These are phyloP conservation scores for Auricularia sp. DNA, from an alignment of 768 basidiomycete species.

Conservation along the genomic window DNA sequence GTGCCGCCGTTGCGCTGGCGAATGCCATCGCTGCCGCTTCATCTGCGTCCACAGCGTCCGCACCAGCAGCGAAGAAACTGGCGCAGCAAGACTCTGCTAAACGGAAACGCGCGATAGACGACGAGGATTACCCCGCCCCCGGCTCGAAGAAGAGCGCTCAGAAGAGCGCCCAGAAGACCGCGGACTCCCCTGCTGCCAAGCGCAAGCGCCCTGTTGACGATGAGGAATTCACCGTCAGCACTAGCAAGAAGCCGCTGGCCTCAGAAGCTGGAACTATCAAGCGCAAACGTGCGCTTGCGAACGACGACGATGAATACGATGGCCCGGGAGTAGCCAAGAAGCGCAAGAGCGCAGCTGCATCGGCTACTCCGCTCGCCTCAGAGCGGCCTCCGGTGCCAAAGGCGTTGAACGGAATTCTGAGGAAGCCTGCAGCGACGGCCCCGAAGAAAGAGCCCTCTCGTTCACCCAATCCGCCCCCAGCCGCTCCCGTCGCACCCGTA, in stretches of 20 bases:
- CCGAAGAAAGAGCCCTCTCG: neutral
- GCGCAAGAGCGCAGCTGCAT: neutral
- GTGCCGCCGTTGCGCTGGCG: neutral
- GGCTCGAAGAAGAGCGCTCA: constrained; percentile 18
- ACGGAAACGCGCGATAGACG: constrained; percentile 10
- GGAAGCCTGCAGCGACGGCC: neutral
- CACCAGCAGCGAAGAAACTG: constrained; percentile 14
- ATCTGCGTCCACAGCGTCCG: constrained; percentile 45
- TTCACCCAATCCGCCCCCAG: neutral
- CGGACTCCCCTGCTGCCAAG: constrained; percentile 20
- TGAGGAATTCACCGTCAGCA: constrained; percentile 18
- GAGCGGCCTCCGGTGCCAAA: neutral
- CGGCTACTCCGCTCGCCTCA: neutral
- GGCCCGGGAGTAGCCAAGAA: neutral
- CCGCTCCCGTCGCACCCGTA: neutral
- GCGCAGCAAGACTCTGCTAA: constrained; percentile 7
- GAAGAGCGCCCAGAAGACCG: constrained; percentile 16
- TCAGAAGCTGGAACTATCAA: constrained; percentile 11
- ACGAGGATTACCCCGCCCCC: constrained; percentile 16
- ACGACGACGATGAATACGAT: neutral
- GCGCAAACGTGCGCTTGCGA: neutral
- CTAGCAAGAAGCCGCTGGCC: constrained; percentile 18
- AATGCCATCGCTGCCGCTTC: constrained; percentile 17
- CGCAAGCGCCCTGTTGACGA: constrained; percentile 31
- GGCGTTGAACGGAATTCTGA: neutral